A percentile compares a stretch with the other conserved stretches of the same genome.
These are phyloP conservation scores for Sporothrix brunneoviolacea DNA, from an alignment of 2,329 filamentous ascomycete genomes.

Conservation along the genomic window DNA sequence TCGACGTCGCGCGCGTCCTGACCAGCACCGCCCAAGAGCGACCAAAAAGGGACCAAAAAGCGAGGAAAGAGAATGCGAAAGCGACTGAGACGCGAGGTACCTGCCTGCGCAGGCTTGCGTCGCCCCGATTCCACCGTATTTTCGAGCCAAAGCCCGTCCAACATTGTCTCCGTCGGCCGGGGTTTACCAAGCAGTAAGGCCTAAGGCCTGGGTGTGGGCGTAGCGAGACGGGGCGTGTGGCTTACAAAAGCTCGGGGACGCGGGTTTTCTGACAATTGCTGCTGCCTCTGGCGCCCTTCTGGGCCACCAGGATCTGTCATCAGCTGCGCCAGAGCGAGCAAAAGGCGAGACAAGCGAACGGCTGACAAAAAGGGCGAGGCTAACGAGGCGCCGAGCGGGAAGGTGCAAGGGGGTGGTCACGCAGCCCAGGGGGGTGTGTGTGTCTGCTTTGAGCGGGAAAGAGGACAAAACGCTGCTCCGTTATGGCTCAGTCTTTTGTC, in stretches of 20 bases:
- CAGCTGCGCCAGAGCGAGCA: neutral
- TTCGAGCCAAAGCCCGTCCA: slow-evolving; percentile 7
- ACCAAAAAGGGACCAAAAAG: neutral
- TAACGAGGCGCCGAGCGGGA: neutral
- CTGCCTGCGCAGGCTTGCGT: slow-evolving; percentile 9
- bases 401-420: no score
- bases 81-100: no score
- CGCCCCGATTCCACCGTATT: slow-evolving; percentile 15
- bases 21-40: no score
- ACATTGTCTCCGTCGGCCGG: slow-evolving; percentile 12
- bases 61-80: slow-evolving; percentile 1
- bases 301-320: slow-evolving; percentile 10
- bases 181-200: slow-evolving; percentile 13
- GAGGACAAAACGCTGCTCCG: no score
- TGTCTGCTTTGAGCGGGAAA: no score
- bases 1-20: no score
- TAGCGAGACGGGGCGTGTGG: slow-evolving; percentile 6
- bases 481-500: neutral
- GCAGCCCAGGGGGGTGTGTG: no score
- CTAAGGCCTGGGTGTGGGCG: slow-evolving; percentile 8
- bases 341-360: slow-evolving; percentile 1
- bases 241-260: neutral
- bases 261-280: neutral
- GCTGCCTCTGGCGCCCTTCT: slow-evolving; percentile 2
- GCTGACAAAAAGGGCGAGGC: slow-evolving; percentile 13